Conservation (phyloP, 495 filamentous ascomycete genomes). For the Parachaetomium inaequale region DNA sequence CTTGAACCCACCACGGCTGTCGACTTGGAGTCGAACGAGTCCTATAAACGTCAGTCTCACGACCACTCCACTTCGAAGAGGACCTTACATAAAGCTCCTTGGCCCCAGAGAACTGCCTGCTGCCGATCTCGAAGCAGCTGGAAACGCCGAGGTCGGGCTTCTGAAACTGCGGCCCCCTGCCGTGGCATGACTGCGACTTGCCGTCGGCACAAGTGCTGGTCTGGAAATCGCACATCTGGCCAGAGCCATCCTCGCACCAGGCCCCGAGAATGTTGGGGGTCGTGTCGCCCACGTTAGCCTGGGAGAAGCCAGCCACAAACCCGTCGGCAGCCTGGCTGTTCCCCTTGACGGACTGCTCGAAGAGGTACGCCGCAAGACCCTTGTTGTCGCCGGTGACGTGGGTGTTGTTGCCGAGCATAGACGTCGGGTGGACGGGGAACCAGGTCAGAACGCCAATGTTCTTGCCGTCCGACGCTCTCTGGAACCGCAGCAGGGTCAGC, state of each 20-base stretch:
- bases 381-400: conserved; percentile 96
- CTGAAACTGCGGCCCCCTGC: conserved; percentile 72
- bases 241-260: conserved; percentile 73
- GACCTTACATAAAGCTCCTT: conserved; percentile 56
- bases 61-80: not conserved
- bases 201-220: conserved; percentile 75
- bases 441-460: conserved; percentile 79
- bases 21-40: conserved; percentile 41
- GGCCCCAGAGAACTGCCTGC: conserved; percentile 62
- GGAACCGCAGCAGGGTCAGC: conserved; percentile 79
- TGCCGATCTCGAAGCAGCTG: conserved; percentile 71
- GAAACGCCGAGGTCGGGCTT: conserved; percentile 65
- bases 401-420: conserved; percentile 88
- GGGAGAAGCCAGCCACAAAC: conserved; percentile 90
- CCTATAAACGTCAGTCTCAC: conserved; percentile 24
- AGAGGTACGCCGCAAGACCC: conserved; percentile 77
- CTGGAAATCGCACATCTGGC: conserved; percentile 59
- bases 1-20: conserved; percentile 46
- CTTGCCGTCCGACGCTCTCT: conserved; percentile 55
- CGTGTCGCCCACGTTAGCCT: conserved; percentile 91
- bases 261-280: conserved; percentile 82
- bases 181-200: conserved; percentile 71
- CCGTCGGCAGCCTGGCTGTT: conserved; percentile 45
- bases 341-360: conserved; percentile 66
- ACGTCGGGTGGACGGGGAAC: conserved; percentile 92